Conservation (phyloP, 2,329 filamentous ascomycete species). For the Aspergillus sclerotialis region DNA sequence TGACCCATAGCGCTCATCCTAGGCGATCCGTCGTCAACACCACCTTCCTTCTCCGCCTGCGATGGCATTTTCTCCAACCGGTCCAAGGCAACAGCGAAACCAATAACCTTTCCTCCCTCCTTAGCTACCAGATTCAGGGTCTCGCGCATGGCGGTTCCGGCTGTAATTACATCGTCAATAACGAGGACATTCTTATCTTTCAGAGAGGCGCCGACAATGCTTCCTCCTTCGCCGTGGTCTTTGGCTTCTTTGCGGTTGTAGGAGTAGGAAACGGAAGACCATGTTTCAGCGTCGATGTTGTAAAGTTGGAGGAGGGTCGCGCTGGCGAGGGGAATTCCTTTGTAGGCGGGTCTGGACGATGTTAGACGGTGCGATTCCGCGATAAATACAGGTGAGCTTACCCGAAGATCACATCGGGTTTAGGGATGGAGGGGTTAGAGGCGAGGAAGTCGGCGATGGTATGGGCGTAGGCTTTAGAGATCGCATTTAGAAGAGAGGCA, state of each 20-base stretch:
- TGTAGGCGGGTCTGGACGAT: slow-evolving; percentile 67
- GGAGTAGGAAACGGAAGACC: slow-evolving; percentile 67
- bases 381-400: slow-evolving; percentile 1
- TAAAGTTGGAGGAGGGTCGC: slow-evolving; percentile 69
- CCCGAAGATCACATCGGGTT: slow-evolving; percentile 81
- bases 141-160: slow-evolving; percentile 88
- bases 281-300: slow-evolving; percentile 57
- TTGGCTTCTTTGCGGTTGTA: slow-evolving; percentile 97
- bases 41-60: slow-evolving; percentile 47
- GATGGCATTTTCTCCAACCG: slow-evolving; percentile 45
- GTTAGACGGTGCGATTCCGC: too few species aligned
- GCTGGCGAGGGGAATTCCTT: slow-evolving; percentile 86
- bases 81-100: slow-evolving; percentile 83
- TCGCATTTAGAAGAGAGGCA: slow-evolving; percentile 66
- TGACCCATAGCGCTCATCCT: slow-evolving; percentile 74
- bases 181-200: slow-evolving; percentile 82
- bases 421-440: slow-evolving; percentile 32
- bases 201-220: slow-evolving; percentile 79
- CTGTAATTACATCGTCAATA: slow-evolving; percentile 94
- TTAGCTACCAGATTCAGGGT: slow-evolving; percentile 81
- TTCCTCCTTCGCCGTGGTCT: slow-evolving; percentile 89
- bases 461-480: slow-evolving; percentile 73
- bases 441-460: slow-evolving; percentile 42
- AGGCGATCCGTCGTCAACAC: slow-evolving; percentile 55
- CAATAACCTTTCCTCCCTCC: slow-evolving; percentile 77